Evolutionary conservation across 208 protist species (phyloP).

Genomic region (Crithidia mellificae): DNA sequence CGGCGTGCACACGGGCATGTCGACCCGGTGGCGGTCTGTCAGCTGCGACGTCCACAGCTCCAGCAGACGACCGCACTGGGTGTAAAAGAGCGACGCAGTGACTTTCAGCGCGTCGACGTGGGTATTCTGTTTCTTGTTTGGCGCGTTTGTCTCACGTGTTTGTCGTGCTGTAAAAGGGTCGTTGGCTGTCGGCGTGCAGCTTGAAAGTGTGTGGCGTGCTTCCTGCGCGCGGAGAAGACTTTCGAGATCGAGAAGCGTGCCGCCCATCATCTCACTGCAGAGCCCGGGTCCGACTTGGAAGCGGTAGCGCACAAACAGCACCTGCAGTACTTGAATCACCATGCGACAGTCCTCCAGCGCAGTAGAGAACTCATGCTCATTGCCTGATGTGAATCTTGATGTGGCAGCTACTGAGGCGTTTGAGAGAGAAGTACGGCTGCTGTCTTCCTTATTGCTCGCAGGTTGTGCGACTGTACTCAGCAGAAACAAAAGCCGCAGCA

Average conservation of each 20-base stretch:
- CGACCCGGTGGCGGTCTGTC: conserved; percentile 14
- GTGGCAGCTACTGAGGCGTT: background rate
- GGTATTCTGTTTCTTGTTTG: background rate
- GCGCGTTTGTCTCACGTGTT: no score
- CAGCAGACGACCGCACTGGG: conserved; percentile 32
- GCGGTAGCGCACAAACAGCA: conserved; percentile 32
- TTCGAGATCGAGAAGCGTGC: conserved; percentile 5
- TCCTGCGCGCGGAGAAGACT: background rate
- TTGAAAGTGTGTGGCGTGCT: no score
- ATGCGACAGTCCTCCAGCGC: conserved; percentile 1
- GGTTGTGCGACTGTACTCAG: background rate
- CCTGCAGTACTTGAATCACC: conserved; percentile 32
- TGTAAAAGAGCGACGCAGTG: conserved; percentile 26
- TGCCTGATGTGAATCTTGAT: no score
- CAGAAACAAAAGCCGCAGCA: conserved; percentile 6
- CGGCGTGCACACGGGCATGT: conserved; percentile 34
- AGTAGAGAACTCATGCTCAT: no score
- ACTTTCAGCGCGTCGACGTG: background rate
- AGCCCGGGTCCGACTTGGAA: conserved; percentile 22
- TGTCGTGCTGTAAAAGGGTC: no score
- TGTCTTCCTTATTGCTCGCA: background rate
- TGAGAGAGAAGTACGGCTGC: background rate
- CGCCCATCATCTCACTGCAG: conserved; percentile 19
- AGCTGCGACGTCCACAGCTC: conserved; percentile 36
- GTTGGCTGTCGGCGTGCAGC: no score